A percentile compares a stretch with the other conserved stretches of the same genome.
Evolutionary conservation across 495 filamentous ascomycete genomes (phyloP).

Genomic region (Polyplosphaeria fusca): DNA sequence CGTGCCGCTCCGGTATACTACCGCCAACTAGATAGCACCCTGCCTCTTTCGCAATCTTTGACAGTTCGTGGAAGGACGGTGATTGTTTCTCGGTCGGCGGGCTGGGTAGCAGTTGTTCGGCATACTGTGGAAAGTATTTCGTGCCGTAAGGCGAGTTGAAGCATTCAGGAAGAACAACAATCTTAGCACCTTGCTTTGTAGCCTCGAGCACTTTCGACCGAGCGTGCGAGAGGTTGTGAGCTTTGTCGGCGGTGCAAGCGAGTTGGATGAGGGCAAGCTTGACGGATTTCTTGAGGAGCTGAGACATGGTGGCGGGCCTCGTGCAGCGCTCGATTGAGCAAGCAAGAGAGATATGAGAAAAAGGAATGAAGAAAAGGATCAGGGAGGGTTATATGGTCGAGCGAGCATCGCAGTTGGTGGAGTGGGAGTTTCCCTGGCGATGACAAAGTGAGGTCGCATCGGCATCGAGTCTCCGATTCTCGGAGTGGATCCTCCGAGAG

Average conservation of each 20-base stretch:
- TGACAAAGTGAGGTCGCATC: too few species aligned
- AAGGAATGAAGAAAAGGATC: neutral
- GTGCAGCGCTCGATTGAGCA: too few species aligned
- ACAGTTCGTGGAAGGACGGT: conserved; percentile 82
- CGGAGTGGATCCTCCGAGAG: too few species aligned
- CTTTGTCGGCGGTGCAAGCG: conserved; percentile 62
- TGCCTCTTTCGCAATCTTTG: conserved; percentile 69
- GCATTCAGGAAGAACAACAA: conserved; percentile 77
- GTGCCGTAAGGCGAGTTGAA: conserved; percentile 98
- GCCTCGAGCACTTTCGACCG: conserved; percentile 81
- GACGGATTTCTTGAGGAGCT: conserved; percentile 46
- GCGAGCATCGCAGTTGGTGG: too few species aligned
- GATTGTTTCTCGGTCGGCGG: conserved; percentile 67
- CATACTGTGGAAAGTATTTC: conserved; percentile 85
- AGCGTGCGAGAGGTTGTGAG: conserved; percentile 76
- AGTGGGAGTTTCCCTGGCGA: too few species aligned
- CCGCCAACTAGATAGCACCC: conserved; percentile 81
- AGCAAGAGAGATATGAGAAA: too few species aligned
- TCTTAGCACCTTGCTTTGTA: conserved; percentile 64
- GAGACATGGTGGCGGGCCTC: conserved; percentile 2
- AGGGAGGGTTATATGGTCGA: neutral
- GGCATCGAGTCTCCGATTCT: too few species aligned
- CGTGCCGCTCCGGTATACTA: conserved; percentile 76
- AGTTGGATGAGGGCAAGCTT: conserved; percentile 46
- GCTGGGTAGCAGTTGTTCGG: conserved; percentile 78